Evolutionary conservation across 23 red algal genomes (phyloP).

Genomic region (Gracilaria domingensis): DNA sequence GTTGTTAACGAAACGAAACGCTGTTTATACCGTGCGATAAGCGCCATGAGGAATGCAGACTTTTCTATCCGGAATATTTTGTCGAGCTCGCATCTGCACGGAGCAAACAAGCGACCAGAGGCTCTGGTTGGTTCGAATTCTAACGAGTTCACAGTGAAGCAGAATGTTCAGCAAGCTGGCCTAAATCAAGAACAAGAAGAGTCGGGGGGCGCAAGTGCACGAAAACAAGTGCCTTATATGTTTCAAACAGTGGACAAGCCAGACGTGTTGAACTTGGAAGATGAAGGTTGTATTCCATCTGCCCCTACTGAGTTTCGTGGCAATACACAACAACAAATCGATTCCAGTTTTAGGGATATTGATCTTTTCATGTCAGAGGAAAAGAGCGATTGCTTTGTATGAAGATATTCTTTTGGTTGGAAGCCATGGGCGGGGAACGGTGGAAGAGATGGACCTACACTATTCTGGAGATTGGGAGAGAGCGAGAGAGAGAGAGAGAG

Average conservation of each 20-base stretch:
- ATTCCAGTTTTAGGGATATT: not conserved
- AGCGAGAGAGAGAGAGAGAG: too few relatives aligned
- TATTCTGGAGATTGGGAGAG: too few relatives aligned
- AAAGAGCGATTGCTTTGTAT: not conserved
- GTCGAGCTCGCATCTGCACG: not conserved
- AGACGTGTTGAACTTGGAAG: not conserved
- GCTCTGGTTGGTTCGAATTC: not conserved
- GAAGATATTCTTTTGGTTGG: not conserved
- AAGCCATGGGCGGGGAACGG: not conserved
- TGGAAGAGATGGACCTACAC: too few relatives aligned
- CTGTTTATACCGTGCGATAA: not conserved
- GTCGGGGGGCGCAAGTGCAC: not conserved
- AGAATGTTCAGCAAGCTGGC: not conserved
- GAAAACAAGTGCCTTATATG: not conserved
- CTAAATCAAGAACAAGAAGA: not conserved
- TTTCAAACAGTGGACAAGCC: not conserved
- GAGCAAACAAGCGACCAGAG: not conserved
- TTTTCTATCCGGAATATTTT: not conserved
- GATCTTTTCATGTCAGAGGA: conserved; percentile 4
- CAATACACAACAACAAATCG: not conserved
- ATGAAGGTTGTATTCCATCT: not conserved
- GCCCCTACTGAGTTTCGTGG: not conserved
- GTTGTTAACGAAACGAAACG: not conserved
- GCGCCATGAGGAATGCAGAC: not conserved
- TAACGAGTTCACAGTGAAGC: not conserved